These are phyloP conservation scores for Aspergillus thermomutatus DNA, from an alignment of 2,329 filamentous ascomycete species.

Conservation along the genomic window DNA sequence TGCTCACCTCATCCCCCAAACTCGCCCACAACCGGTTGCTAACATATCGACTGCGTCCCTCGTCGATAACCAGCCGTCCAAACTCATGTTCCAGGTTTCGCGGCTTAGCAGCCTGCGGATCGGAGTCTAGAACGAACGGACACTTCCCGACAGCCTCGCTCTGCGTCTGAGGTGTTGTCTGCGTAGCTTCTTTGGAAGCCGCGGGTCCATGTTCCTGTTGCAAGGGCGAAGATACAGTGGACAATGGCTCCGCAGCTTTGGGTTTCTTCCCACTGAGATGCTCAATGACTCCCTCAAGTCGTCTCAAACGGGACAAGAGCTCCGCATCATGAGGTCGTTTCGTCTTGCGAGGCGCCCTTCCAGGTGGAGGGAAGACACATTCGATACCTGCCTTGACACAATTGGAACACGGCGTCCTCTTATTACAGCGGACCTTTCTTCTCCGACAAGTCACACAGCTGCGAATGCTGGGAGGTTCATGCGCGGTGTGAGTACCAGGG, in stretches of 20 bases:
- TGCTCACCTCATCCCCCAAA: constrained; percentile 56
- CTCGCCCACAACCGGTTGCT: constrained; percentile 61
- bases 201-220: constrained; percentile 7
- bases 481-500: constrained; percentile 5
- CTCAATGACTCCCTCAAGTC: constrained; percentile 60
- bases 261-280: constrained; percentile 50
- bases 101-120: constrained; percentile 19
- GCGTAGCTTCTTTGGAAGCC: not conserved
- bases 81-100: constrained; percentile 46
- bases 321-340: constrained; percentile 59
- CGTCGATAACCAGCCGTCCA: constrained; percentile 57
- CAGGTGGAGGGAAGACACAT: constrained; percentile 61
- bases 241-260: constrained; percentile 12
- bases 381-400: constrained; percentile 52
- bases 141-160: constrained; percentile 6
- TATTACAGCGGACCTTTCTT: constrained; percentile 49
- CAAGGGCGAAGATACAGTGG: constrained; percentile 4
- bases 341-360: constrained; percentile 57
- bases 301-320: constrained; percentile 54
- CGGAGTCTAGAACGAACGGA: constrained; percentile 13
- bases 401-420: constrained; percentile 47
- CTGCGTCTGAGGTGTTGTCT: not conserved
- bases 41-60: constrained; percentile 59
- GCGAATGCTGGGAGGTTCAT: constrained; percentile 32
- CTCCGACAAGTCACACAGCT: constrained; percentile 48